phyloP scores from a whole-genome alignment of 2,329 filamentous ascomycete species.

The Fusarium begoniae region DNA sequence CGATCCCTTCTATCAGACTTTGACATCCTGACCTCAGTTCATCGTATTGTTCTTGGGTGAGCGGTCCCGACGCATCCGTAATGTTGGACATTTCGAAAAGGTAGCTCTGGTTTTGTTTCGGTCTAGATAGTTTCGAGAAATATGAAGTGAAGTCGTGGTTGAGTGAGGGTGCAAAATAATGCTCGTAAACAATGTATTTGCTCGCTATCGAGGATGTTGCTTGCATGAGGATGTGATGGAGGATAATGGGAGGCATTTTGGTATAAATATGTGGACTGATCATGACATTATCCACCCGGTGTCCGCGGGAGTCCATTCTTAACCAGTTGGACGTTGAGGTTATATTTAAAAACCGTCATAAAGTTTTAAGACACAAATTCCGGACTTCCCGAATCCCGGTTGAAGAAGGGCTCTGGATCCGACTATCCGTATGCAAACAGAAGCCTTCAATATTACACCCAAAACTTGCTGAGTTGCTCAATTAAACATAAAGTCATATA shows the following conservation, averaged over 20 bases:
- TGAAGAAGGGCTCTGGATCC: rapidly evolving
- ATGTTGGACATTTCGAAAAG: background rate
- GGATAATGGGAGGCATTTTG: background rate
- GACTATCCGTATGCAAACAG: background rate
- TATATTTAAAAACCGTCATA: background rate
- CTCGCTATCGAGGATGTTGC: background rate
- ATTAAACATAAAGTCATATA: rapidly evolving
- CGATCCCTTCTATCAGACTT: background rate
- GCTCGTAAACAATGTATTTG: rapidly evolving
- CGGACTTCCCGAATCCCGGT: background rate
- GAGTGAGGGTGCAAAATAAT: rapidly evolving
- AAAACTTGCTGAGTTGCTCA: rapidly evolving
- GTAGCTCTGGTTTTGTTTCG: rapidly evolving
- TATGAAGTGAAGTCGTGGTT: too few relatives aligned
- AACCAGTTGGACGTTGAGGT: background rate
- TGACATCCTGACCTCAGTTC: background rate
- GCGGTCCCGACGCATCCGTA: background rate
- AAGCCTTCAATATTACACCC: rapidly evolving
- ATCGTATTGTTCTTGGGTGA: background rate
- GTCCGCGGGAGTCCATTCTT: background rate
- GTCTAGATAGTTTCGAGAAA: rapidly evolving
- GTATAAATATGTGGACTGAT: background rate
- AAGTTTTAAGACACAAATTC: background rate
- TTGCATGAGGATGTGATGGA: background rate
- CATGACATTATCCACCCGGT: background rate